Evolutionary conservation across 148 eudicot species (phyloP), one percentile per base, ranked within the genome.

Genomic region (Rhododendron griersonianum): DNA sequence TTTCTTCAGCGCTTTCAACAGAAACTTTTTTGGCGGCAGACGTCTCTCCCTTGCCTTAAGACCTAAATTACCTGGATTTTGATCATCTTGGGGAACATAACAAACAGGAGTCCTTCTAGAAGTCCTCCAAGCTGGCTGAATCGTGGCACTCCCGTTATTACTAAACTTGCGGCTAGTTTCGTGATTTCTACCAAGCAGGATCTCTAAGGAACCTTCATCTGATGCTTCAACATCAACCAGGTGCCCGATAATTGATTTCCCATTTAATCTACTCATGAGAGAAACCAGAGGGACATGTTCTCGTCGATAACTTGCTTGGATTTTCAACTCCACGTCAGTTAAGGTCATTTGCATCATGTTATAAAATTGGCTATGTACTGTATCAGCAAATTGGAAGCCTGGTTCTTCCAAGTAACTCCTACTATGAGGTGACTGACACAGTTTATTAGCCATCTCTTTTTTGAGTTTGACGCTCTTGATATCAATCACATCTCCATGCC

Each of bases 231-330:
- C 48, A 41, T 91, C 87, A 5, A 90, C 15, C 6, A 90, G 93
- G 76, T 85, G 87, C 15, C 93, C 93, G 8, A 89, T n/a, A 15
- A 91, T 85, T 33, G 89, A 84, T 51, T 80, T 81, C 65, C 87
- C 84, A 44, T 83, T 83, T 39, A 73, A 67, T 78, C 67, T 78
- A 84, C 93, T 89, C 81, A 84, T 73, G 45, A 91, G 86, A 73
- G 86, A 88, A 48, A 91, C 89, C 85, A 89, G 80, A 41, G 93
- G 93, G 71, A 85, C 90, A 44, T 90, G 85, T 33, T 88, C 90
- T 77, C 57, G 74, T 73, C 53, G 71, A 82, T 78, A 25, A 55
- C 61, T 84, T 84, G 73, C 39, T 88, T 87, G 74, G 18, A 88
- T 88, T 1, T 44, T 85, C 81, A 91, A 44, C 77, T 81, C 87